These are phyloP conservation scores for Leccinum variicolor DNA, from an alignment of 768 basidiomycete species.

Conservation along the genomic window DNA sequence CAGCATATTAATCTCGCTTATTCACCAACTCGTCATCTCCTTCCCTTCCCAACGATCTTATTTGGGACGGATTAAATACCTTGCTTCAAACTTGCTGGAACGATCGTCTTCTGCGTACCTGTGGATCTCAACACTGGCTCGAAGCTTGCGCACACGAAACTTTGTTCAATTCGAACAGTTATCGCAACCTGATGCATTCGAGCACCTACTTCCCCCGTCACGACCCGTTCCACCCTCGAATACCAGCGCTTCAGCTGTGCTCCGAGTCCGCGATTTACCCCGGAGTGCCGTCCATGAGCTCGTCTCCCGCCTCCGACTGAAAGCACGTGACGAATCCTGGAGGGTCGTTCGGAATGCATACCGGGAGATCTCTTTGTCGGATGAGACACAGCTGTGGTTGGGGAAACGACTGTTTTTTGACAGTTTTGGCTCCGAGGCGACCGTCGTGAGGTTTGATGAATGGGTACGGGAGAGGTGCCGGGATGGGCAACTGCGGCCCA, in stretches of 20 bases:
- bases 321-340: constrained; percentile 58
- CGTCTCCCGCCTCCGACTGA: constrained; percentile 45
- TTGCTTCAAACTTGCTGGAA: constrained; percentile 36
- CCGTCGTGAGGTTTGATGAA: constrained; percentile 36
- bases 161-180: constrained; percentile 51
- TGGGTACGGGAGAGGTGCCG: constrained; percentile 48
- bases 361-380: constrained; percentile 47
- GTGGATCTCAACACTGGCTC: constrained; percentile 56
- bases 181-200: constrained; percentile 31
- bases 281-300: constrained; percentile 43
- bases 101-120: constrained; percentile 30
- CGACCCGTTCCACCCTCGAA: constrained; percentile 3
- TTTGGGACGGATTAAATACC: constrained; percentile 18
- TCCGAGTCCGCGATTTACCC: constrained; percentile 26
- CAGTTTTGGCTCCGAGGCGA: constrained; percentile 29
- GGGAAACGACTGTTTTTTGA: constrained; percentile 45
- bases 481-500: constrained; percentile 49
- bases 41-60: constrained; percentile 69
- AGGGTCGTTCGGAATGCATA: constrained; percentile 57
- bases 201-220: constrained; percentile 17
- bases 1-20: constrained; percentile 46
- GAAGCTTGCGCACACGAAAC: constrained; percentile 50
- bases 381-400: constrained; percentile 47
- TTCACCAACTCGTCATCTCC: constrained; percentile 52
- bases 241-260: background rate